Conservation (phyloP, 1,284 basidiomycete species). For the Ustilago loliicola region DNA sequence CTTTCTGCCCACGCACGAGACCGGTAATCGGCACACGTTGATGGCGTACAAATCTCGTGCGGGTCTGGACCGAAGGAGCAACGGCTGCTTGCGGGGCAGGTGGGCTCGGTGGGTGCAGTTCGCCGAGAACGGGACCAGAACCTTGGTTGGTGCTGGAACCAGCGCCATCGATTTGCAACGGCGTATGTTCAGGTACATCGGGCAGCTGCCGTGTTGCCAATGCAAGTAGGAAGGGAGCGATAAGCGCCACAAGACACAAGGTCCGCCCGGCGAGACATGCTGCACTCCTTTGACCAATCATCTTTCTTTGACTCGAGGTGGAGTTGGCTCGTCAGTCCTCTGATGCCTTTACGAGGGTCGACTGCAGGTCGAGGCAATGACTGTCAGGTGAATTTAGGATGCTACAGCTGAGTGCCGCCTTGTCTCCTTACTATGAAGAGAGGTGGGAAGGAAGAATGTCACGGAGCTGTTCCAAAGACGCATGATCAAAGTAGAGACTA, state of each 20-base stretch:
- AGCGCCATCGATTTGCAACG: neutral
- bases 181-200: neutral
- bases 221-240: neutral
- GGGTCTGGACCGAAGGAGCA: neutral
- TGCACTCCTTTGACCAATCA: neutral
- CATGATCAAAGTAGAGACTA: no score
- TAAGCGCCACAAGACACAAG: neutral
- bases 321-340: neutral
- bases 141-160: neutral
- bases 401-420: no score
- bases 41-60: neutral
- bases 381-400: no score
- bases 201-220: neutral
- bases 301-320: neutral
- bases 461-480: no score
- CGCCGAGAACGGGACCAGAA: neutral
- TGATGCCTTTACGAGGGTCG: no score
- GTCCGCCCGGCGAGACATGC: neutral
- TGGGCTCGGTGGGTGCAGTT: neutral
- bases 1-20: slow-evolving; percentile 25
- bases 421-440: no score
- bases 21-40: slow-evolving; percentile 3
- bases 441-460: no score
- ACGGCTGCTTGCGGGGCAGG: neutral
- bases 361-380: no score